Evolutionary conservation across 331 rosid genomes (phyloP).

Genomic region (Quercus lobata): DNA sequence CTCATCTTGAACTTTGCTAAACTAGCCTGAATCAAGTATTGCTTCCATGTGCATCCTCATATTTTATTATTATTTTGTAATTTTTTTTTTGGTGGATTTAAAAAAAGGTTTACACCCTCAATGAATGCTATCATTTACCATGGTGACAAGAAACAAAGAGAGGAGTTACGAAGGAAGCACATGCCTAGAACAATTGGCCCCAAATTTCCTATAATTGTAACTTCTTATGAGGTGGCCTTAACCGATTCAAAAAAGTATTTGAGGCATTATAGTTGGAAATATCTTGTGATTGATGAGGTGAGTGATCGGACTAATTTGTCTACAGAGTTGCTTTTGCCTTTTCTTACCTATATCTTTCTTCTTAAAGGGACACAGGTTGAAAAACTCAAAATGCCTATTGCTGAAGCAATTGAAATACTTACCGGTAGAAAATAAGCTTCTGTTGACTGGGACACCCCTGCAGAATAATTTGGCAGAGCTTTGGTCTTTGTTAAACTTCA

Average conservation of each 20-base stretch:
- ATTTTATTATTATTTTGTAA: not conserved
- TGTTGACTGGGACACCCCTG: constrained; percentile 92
- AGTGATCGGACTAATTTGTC: constrained; percentile 15
- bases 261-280: constrained; percentile 73
- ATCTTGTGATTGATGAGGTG: constrained; percentile 94
- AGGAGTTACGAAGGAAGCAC: constrained; percentile 66
- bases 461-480: constrained; percentile 97
- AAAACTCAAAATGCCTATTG: constrained; percentile 75
- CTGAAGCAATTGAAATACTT: constrained; percentile 56
- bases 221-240: constrained; percentile 90
- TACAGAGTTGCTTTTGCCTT: not conserved
- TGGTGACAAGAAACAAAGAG: constrained; percentile 69
- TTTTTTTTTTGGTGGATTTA: not conserved
- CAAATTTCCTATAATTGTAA: constrained; percentile 73
- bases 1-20: not conserved
- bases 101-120: constrained; percentile 76
- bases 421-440: constrained; percentile 71
- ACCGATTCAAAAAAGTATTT: constrained; percentile 59
- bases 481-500: constrained; percentile 94
- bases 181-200: constrained; percentile 83
- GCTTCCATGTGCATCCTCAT: constrained; percentile 4
- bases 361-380: constrained; percentile 90
- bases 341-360: constrained; percentile 20
- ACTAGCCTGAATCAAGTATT: not conserved
- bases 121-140: constrained; percentile 63